A percentile compares a stretch with the other conserved stretches of the same genome.
phyloP scores from a whole-genome alignment of 2,329 filamentous ascomycete species.

The Blumeria graminis region DNA sequence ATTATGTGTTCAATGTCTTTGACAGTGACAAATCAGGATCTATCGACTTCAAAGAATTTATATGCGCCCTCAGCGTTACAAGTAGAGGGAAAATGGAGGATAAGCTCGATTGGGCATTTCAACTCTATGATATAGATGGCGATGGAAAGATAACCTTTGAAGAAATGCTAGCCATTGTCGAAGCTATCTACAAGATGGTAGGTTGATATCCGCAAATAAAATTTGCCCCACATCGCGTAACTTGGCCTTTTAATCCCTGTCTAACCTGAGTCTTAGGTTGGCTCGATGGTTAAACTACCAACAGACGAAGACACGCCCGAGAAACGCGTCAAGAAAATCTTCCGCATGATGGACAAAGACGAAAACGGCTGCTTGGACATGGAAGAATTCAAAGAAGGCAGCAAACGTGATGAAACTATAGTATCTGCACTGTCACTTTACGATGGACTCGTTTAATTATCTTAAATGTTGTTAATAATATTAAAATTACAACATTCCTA shows the following conservation, averaged over 20 bases:
- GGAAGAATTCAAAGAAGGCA: conserved; percentile 97
- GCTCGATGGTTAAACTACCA: conserved; percentile 95
- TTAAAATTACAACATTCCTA: neutral
- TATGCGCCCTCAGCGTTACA: conserved; percentile 90
- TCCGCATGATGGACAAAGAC: conserved; percentile 99
- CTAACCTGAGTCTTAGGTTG: conserved; percentile 34
- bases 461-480: neutral
- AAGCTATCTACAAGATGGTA: conserved; percentile 99
- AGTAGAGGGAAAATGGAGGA: conserved; percentile 98
- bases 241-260: neutral
- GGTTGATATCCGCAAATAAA: conserved; percentile 3
- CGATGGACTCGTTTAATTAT: conserved; percentile 60
- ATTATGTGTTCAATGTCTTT: conserved; percentile 98
- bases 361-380: conserved; percentile 94
- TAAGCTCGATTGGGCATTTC: conserved; percentile 97
- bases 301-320: conserved; percentile 98
- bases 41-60: conserved; percentile 99
- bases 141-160: conserved; percentile 98
- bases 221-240: neutral
- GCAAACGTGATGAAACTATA: conserved; percentile 96
- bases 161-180: conserved; percentile 95
- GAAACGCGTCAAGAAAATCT: conserved; percentile 95
- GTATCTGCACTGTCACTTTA: conserved; percentile 92
- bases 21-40: conserved; percentile 91
- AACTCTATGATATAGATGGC: conserved; percentile 96